phyloP scores from a whole-genome alignment of 1,284 basidiomycete genomes.

The Tilletia setariae region DNA sequence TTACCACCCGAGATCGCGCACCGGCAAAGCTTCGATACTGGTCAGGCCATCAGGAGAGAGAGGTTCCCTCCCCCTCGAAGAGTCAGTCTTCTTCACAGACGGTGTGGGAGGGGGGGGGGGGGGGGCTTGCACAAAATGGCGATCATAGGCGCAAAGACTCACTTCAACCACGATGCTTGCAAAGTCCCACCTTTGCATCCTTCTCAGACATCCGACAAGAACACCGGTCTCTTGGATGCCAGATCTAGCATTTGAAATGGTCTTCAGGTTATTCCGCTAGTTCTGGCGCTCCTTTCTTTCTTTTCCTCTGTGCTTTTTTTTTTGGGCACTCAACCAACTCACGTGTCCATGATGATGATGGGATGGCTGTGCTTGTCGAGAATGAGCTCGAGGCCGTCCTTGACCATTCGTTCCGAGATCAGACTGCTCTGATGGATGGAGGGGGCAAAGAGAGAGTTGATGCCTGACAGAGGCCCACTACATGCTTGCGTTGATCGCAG shows the following conservation, averaged over 20 bases:
- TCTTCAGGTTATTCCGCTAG: too few species aligned
- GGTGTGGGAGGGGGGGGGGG: too few species aligned
- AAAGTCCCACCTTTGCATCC: conserved; percentile 50
- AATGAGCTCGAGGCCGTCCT: conserved; percentile 44
- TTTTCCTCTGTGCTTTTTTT: too few species aligned
- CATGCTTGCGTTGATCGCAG: neutral
- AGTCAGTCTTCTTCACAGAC: too few species aligned
- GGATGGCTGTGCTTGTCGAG: conserved; percentile 38
- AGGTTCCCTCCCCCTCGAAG: too few species aligned
- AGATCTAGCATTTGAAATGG: too few species aligned
- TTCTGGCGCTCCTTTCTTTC: too few species aligned
- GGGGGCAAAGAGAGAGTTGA: neutral
- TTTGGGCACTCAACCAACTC: too few species aligned
- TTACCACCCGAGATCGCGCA: conserved; percentile 36
- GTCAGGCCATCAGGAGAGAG: neutral
- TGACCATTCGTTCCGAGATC: conserved; percentile 37
- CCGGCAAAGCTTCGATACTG: conserved; percentile 48
- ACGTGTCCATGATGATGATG: conserved; percentile 41
- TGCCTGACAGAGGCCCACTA: neutral
- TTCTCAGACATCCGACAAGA: conserved; percentile 45
- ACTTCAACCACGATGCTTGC: conserved; percentile 45
- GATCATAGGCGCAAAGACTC: neutral
- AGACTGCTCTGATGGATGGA: conserved; percentile 22
- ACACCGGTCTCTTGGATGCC: conserved; percentile 50
- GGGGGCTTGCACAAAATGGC: too few species aligned